Evolutionary conservation across 495 filamentous ascomycete genomes (phyloP), one percentile per base, ranked within the genome.

Genomic region (Hyphodiscus hymeniophilus): DNA sequence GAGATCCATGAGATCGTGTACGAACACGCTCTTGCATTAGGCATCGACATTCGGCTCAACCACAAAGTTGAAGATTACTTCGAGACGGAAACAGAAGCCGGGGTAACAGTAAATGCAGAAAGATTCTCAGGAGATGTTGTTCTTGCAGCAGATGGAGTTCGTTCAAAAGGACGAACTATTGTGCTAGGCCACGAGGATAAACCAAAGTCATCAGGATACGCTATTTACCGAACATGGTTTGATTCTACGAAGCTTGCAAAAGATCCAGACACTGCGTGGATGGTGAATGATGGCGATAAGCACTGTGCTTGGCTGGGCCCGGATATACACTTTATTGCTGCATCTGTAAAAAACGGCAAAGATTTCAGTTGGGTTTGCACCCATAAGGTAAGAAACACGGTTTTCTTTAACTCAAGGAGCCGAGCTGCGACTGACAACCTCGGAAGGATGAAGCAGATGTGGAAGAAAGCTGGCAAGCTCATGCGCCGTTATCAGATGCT

Each of bases 281-380:
- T 81, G 38, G 80, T 80, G 12, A 71, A 73, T 23, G 73, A 81
- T 47, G 80, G 80, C n/a, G 81, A 84, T 49, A 74, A 73, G 7
- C 80, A 81, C 51, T 68, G 74, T 20, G 76, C 73, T 0, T 81
- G 71, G 63, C 55, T 51, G 17, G 45, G 72, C 3, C 59, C 68
- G 13, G 71, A 74, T 44, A 69, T 64, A 20, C 70, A 75, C 42
- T 53, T 74, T 8, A 62, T 74, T 15, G 68, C 71, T 45, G 71
- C 72, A 35, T 72, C 71, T 1, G 61, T 74, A 10, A 63, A 69
- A 24, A 61, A 62, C 28, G 71, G 71, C n/a, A 59, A 67, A 10
- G 71, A 74, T 54, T 74, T 72, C 55, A 72, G 72, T 54, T 74
- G 71, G 71, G 72, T 74, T 47, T 54, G 72, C 11, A 74, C 69